phyloP scores from a whole-genome alignment of 805 yeast genomes.

The Nakazawaea ernobii region DNA sequence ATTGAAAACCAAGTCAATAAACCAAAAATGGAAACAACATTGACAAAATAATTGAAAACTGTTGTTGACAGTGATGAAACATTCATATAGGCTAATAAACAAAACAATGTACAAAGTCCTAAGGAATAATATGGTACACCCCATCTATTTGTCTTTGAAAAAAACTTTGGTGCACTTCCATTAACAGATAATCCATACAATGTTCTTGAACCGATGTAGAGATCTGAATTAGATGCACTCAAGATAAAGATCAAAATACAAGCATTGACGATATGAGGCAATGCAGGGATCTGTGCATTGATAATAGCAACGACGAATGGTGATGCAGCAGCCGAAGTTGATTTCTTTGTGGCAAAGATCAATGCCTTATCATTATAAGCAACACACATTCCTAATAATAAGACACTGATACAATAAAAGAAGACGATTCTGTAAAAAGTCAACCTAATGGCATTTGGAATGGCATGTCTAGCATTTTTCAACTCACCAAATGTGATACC shows the following conservation, averaged over 20 bases:
- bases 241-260: slow-evolving; percentile 72
- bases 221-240: slow-evolving; percentile 77
- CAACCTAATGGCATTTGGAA: slow-evolving; percentile 48
- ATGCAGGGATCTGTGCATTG: slow-evolving; percentile 54
- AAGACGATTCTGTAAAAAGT: slow-evolving; percentile 48
- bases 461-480: slow-evolving; percentile 38
- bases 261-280: slow-evolving; percentile 74
- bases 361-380: slow-evolving; percentile 41
- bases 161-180: slow-evolving; percentile 67
- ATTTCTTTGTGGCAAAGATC: slow-evolving; percentile 38
- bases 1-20: slow-evolving; percentile 72
- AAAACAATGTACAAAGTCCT: slow-evolving; percentile 44
- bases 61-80: slow-evolving; percentile 32
- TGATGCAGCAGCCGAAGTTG: slow-evolving; percentile 64
- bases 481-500: slow-evolving; percentile 46
- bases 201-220: slow-evolving; percentile 73
- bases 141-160: slow-evolving; percentile 55
- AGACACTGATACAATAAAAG: slow-evolving; percentile 47
- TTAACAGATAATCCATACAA: slow-evolving; percentile 66
- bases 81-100: slow-evolving; percentile 67
- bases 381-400: slow-evolving; percentile 53
- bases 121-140: slow-evolving; percentile 70
- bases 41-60: slow-evolving; percentile 65
- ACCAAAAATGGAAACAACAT: slow-evolving; percentile 72
- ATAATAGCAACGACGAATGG: slow-evolving; percentile 82